Conservation (phyloP, 148 eudicot genomes). For the Vaccinium vitisidaea region DNA sequence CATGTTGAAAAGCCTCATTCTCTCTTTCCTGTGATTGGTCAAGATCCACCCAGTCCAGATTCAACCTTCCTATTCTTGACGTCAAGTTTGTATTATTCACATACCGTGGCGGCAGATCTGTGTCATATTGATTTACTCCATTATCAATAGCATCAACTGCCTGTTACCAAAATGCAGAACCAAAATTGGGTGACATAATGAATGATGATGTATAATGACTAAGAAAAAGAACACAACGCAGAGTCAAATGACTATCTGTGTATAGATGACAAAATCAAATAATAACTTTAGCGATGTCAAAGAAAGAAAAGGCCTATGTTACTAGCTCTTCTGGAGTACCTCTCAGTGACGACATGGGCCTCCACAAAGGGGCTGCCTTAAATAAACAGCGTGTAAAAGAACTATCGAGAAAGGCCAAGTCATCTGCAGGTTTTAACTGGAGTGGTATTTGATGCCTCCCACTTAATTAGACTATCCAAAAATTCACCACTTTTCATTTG, state of each 20-base stretch:
- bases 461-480: background rate
- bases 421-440: background rate
- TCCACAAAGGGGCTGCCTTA: background rate
- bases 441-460: background rate
- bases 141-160: slow-evolving; percentile 68
- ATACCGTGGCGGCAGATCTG: slow-evolving; percentile 44
- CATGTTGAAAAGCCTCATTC: slow-evolving; percentile 54
- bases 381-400: background rate
- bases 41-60: slow-evolving; percentile 55
- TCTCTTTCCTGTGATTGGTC: slow-evolving; percentile 57
- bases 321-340: background rate
- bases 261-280: background rate
- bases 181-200: background rate
- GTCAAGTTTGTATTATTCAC: slow-evolving; percentile 50
- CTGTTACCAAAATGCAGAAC: slow-evolving; percentile 27
- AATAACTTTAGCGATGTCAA: background rate
- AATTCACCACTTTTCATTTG: background rate
- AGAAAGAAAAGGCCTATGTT: background rate
- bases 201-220: background rate
- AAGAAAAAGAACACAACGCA: background rate
- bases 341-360: background rate
- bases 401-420: background rate
- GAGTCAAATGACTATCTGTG: background rate
- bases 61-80: slow-evolving; percentile 54
- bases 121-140: slow-evolving; percentile 46